Evolutionary conservation across 371 early-diverging fungal species (phyloP), one percentile per base, ranked within the genome.

Genomic region (Lichtheimia ornata): DNA sequence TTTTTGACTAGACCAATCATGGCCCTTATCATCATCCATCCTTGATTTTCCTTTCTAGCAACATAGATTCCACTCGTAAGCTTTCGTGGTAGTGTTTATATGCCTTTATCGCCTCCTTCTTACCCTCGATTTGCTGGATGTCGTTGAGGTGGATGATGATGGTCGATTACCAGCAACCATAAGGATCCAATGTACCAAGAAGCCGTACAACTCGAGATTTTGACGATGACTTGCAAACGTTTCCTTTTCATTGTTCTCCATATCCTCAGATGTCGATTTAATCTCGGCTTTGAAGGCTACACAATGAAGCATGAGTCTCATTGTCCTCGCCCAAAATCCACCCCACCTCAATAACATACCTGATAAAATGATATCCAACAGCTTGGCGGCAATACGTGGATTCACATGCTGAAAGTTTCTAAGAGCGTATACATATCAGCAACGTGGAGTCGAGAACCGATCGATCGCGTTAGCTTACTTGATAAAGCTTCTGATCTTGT

Each of bases 141-240:
- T 63, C 53, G 64, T 79, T 56, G 72, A 76, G 42, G 72, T 61
- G 24, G 62, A 69, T 13, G 77, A 71, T 5, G 79, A 59, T 1
- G 77, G 72, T 27, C 77, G 78, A 14, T 84, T 81, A 66, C 92
- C 93, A 11, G 84, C 87, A 12, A 77, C 66, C 35, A 79, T 67
- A 28, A 93, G 69, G 13, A 88, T 70, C 92, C 92, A 92, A 58
- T 88, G 85, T 35, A 89, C 68, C 52, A 92, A 56, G 59, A 90
- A 95, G 12, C 87, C 90, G 58, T 92, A 94, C 62, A 88, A 78
- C 66, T 94, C 93, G 9, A 94, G 71, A 22, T 84, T 70, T 1
- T 71, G 62, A 2, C 84, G 79, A 66, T 91, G 90, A 18, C 69
- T 72, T 20, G 84, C 79, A 68, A 87, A 90, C 13, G 86, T 79